Conservation (phyloP, 345 rosid genomes). For the Eucalyptus paniculata region DNA sequence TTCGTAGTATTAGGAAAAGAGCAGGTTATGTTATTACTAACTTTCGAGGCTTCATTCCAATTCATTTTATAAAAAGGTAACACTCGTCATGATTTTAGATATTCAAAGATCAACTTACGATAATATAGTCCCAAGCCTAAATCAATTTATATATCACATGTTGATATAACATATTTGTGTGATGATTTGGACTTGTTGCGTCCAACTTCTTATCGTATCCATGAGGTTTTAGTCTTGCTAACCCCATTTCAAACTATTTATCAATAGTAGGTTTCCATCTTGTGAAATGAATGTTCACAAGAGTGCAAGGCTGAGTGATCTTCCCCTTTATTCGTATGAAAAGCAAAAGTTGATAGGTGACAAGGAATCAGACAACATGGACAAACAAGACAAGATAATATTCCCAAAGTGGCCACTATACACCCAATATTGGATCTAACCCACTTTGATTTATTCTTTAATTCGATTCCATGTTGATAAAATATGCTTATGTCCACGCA, state of each 20-base stretch:
- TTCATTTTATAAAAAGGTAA: neutral
- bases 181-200: neutral
- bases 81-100: neutral
- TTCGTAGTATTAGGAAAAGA: neutral
- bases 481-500: neutral
- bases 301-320: neutral
- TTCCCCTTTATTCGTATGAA: neutral
- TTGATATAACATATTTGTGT: neutral
- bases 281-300: neutral
- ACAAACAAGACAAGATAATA: neutral
- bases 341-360: neutral
- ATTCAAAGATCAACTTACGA: neutral
- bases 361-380: neutral
- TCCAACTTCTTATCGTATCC: neutral
- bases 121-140: fast-evolving
- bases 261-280: neutral
- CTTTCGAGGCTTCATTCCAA: neutral
- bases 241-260: neutral
- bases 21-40: neutral
- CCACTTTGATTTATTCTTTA: neutral
- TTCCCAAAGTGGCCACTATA: neutral
- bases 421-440: neutral
- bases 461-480: neutral
- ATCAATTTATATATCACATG: neutral
- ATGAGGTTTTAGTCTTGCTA: neutral